Conservation (phyloP, 2,329 filamentous ascomycete species). For the Ascosphaera pollenicola region DNA sequence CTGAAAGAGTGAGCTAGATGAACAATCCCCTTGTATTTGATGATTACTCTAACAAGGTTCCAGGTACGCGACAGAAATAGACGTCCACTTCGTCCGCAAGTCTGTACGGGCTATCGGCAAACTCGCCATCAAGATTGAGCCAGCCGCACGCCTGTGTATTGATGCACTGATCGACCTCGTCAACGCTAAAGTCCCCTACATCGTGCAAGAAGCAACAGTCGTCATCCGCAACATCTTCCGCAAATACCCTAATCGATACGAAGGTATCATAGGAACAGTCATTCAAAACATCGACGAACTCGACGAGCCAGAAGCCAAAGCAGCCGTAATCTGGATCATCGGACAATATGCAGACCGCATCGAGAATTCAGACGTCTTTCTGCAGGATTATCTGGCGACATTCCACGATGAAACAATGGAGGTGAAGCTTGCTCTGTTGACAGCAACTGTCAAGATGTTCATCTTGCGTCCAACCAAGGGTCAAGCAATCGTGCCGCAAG, state of each 20-base stretch:
- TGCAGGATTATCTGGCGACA: constrained; percentile 86
- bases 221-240: constrained; percentile 98
- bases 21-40: not conserved
- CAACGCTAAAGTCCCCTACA: constrained; percentile 95
- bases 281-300: constrained; percentile 93
- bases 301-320: constrained; percentile 93
- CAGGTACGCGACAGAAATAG: constrained; percentile 82
- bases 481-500: constrained; percentile 77
- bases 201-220: constrained; percentile 95
- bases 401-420: constrained; percentile 91
- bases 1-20: constrained; percentile 48
- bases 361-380: constrained; percentile 79
- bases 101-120: constrained; percentile 95
- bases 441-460: constrained; percentile 92
- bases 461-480: constrained; percentile 92
- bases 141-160: constrained; percentile 75
- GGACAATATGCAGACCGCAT: constrained; percentile 95
- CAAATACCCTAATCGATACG: constrained; percentile 97
- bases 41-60: not conserved
- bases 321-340: constrained; percentile 98
- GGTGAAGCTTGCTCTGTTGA: constrained; percentile 82
- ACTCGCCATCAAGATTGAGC: constrained; percentile 95
- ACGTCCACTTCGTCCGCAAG: constrained; percentile 96
- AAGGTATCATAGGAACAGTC: constrained; percentile 86
- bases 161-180: constrained; percentile 82